Evolutionary conservation across 768 basidiomycete species (phyloP), one percentile per base, ranked within the genome.

Genomic region (Boletus reticulatus): DNA sequence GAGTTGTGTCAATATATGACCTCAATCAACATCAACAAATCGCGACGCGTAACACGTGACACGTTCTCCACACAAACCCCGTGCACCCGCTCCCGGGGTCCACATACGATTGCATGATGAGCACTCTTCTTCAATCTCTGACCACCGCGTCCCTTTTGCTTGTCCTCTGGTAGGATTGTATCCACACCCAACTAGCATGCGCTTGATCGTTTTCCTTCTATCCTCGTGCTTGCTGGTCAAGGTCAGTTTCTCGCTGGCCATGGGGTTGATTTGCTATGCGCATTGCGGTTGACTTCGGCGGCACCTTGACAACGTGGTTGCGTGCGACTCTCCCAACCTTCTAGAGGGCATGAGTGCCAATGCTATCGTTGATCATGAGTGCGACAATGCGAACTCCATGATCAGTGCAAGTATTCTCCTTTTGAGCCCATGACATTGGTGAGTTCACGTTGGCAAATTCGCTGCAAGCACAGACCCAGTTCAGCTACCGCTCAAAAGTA

Each of bases 401-500:
- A 70, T 72, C 55, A 55, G 53, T n/a, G 73, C 66, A 52, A 48
- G 69, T 53, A 2, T 36, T 13, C 12, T 17, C 2, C n/a, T 19
- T 48, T 13, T 10, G 10, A n/a, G 10, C 10, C 12, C 31, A 6
- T 17, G 10, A n/a, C n/a, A n/a, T n/a, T 22, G 9, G 22, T 37
- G 4, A 20, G 43, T 14, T 39, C 16, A 41, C 10, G 78, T 92
- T 59, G 62, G 64, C 10, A 70, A 71, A 36, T 84, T 85, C 64
- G 65, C 75, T 52, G 75, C 67, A 22, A 70, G 75, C 53, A 76
- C 79, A 11, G 82, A 87, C 66, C 71, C 75, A 48, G 88, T 10
- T 84, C 84, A n/a, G 76, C 78, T 47, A 66, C 77, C 16, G 75
- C 70, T 90, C 41, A 67, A 64, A 38, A 84, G 89, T 87, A 56